Base-by-base conservation (phyloP, 352 stramenopile species). In the Globisporangium lucens region DNA sequence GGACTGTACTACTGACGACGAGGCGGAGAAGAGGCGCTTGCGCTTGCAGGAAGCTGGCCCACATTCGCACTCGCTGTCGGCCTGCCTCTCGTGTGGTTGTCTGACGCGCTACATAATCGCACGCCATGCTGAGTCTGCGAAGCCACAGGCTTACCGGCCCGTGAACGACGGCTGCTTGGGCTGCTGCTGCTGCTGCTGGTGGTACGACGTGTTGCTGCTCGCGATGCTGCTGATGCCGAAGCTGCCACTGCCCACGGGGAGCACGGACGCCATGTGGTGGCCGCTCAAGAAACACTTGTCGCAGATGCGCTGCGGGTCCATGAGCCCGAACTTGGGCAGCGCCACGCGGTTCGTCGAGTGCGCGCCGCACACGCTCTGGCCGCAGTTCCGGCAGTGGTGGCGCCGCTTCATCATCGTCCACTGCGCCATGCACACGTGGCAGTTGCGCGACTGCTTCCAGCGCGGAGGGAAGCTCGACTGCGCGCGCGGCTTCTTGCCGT, bases 321-420 rank as follows among this genome's bases (percentile, higher is more conserved):
- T 75, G 13, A 93, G 75, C 20, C 73, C 82, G 66, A 90, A 93
- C 61, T 91, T 90, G 53, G 82, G 82, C 68, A 93, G 69, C 63
- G 85, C 77, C 36, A 93, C 83, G 61, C 85, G 83, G 78, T 93
- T 90, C 35, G 78, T 91, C 66, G 85, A 91, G 69, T 93, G 85
- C 56, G 79, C 81, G 51, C 72, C 78, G 69, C 85, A 93, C 12
- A 91, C 85, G 52, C 82, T 91, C 65, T 90, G 79, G 7, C 86
- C 86, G 70, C 86, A 94, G 69, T 91, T 91, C 20, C 86, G 82
- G 71, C 86, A 94, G 71, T 94, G 86, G 69, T 94, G 86, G 56
- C 86, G 83, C n/a, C 86, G 86, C 61, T 89, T 89, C 49, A 89
- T 77, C 59, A 66, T 51, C 53, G 78, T 78, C 72, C 92, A 94